Evolutionary conservation across 2,329 filamentous ascomycete genomes (phyloP).

Genomic region (Trichoderma koningiopsis): DNA sequence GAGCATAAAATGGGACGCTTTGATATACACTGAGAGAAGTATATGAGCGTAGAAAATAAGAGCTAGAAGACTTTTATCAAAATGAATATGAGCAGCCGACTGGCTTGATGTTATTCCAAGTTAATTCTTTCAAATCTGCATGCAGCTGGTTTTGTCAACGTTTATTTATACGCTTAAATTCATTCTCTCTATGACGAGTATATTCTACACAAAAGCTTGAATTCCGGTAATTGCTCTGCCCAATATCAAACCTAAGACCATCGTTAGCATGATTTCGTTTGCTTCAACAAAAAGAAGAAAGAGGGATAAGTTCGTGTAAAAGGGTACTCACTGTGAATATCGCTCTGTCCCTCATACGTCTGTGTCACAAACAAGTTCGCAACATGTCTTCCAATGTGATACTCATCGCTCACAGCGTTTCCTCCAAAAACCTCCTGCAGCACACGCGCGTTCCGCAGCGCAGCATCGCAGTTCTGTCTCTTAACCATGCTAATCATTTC

Average conservation of each 20-base stretch:
- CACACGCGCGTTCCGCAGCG: conserved; percentile 74
- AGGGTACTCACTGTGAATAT: conserved; percentile 80
- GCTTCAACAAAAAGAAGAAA: neutral
- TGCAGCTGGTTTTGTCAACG: neutral
- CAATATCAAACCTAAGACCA: conserved; percentile 62
- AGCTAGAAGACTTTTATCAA: neutral
- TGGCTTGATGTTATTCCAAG: neutral
- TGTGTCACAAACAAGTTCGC: conserved; percentile 96
- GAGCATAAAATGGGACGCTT: neutral
- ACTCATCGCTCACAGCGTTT: conserved; percentile 98
- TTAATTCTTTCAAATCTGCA: neutral
- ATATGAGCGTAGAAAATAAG: neutral
- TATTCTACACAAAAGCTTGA: conserved; percentile 70
- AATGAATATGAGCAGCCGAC: neutral
- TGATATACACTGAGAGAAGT: neutral
- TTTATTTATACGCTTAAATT: neutral
- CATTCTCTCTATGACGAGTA: neutral
- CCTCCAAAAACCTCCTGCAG: conserved; percentile 97
- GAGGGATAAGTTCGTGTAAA: no score
- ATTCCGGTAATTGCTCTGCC: conserved; percentile 72
- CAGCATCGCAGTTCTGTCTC: conserved; percentile 93
- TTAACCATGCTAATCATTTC: conserved; percentile 99
- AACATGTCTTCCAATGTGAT: conserved; percentile 91
- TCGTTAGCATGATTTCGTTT: conserved; percentile 31
- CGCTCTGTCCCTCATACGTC: conserved; percentile 97